Evolutionary conservation across 208 protist genomes (phyloP).

Genomic region (Leishmania gerbilli): DNA sequence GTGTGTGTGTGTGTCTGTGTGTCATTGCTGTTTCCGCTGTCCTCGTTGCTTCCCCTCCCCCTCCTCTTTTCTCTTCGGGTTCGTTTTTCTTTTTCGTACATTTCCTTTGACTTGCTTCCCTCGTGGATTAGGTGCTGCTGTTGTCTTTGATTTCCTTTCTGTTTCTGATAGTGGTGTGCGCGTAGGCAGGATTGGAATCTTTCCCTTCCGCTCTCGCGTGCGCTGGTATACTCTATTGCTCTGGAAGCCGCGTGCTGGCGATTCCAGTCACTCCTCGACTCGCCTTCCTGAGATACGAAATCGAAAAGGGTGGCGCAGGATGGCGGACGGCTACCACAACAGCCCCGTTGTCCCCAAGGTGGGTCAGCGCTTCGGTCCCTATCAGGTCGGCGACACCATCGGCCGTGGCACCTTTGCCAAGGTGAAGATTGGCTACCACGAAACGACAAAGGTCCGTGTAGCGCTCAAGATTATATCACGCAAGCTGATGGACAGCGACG

Average conservation of each 20-base stretch:
- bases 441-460: constrained; percentile 87
- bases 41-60: too few relatives aligned
- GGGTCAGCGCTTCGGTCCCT: constrained; percentile 82
- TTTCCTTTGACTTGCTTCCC: neutral
- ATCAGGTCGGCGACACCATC: constrained; percentile 80
- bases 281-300: neutral
- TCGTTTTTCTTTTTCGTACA: neutral
- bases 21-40: constrained; percentile 9
- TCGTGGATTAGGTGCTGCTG: neutral
- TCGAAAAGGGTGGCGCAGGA: neutral
- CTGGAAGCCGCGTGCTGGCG: neutral
- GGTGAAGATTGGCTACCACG: constrained; percentile 94
- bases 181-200: neutral
- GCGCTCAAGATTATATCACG: constrained; percentile 83
- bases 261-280: neutral
- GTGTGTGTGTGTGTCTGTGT: neutral
- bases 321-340: constrained; percentile 21
- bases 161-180: neutral
- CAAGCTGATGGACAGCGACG: constrained; percentile 71
- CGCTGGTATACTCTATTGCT: neutral
- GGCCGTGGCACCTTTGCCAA: constrained; percentile 85
- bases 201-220: neutral
- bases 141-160: neutral
- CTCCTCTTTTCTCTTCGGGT: neutral
- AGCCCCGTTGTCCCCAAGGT: constrained; percentile 16